Evolutionary conservation across 2,329 filamentous ascomycete species (phyloP), one percentile per base, ranked within the genome.

Genomic region (Aureobasidium sp.): DNA sequence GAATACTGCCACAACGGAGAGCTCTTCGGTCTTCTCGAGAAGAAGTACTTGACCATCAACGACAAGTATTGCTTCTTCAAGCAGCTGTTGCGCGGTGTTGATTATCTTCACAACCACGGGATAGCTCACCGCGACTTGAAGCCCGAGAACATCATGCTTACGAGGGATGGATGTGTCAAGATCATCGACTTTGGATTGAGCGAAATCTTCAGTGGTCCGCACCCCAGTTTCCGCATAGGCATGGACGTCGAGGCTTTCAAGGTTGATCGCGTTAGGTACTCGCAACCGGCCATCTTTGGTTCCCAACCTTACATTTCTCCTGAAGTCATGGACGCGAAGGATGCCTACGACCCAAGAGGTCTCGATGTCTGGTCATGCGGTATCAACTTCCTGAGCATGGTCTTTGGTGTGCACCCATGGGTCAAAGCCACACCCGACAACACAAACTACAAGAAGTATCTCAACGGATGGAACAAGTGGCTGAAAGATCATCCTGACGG

Each of bases 101-200:
- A 85, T 68, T 94, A 95, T 70, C 78, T 95, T 23, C 91, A 96
- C 73, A 79, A 78, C 62, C 85, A 93, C 68, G 91, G 90, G 61
- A 92, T 95, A 69, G 91, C 90, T 1, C 91, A 95, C 74, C 87
- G 91, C 51, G 91, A 96, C 67, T 88, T 95, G 76, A 95, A 96
- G 74, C 81, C 92, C 11, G 91, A 95, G 72, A 95, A 96, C 67
- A 77, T 95, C 25, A 80, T 95, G 33, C 81, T 96, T 62, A 88
- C 85, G 49, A 85, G 84, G 66, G 84, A 90, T 61, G 90, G 90
- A 69, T 87, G 90, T 71, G 79, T 95, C 60, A 95, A 95, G 75
- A 92, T 96, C 62, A 91, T 90, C 53, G 91, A 96, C 71, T 95
- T 96, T 75, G 91, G 91, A 57, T 89, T 93, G 15, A 91, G 89